Evolutionary conservation across 139 green algal genomes (phyloP), one percentile per base, ranked within the genome.

Genomic region (Tetradesmus obliquus): DNA sequence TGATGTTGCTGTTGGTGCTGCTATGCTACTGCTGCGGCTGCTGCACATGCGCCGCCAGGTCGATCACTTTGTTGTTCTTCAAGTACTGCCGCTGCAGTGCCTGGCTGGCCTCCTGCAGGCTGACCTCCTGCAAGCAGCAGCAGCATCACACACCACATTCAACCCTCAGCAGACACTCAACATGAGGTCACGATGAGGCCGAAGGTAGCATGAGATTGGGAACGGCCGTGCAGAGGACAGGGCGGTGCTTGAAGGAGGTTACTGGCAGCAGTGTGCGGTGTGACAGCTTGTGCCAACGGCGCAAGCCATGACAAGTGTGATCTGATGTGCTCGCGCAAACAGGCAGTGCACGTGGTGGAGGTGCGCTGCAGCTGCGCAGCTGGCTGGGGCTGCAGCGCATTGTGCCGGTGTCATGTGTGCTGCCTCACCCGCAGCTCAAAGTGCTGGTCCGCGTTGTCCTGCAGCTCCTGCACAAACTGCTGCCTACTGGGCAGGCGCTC

Each of bases 401-500:
- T 6, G 13, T 58, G 79, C 79, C 10, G 32, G 3, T n/a, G 19
- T 79, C 17, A 19, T 79, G 69, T n/a, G 19, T 79, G 15, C 32
- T 3, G 17, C 5, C 84, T 55, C 58, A 91, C 88, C 79, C 84
- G 76, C 15, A 88, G 12, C 1, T 84, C 81, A 84, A 88, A 88
- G n/a, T 92, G 71, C 55, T 86, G 58, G 60, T 45, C 82, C 17
- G 57, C 91, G n/a, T 69, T 91, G 45, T 82, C 82, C 22, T 84
- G 32, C 24, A 92, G n/a, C 3, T 83, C 82, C 17, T 88, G 81
- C 82, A 92, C 5, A 5, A 97, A 55, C 0, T 45, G 17, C 2
- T 60, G 60, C 45, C 91, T 86, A 24, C 55, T 66, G 24, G 90
- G 74, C 55, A 96, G n/a, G 53, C 94, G 62, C 19, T 97, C 92